phyloP scores from a whole-genome alignment of 2,329 filamentous ascomycete genomes.

The Apiospora pterosperma region DNA sequence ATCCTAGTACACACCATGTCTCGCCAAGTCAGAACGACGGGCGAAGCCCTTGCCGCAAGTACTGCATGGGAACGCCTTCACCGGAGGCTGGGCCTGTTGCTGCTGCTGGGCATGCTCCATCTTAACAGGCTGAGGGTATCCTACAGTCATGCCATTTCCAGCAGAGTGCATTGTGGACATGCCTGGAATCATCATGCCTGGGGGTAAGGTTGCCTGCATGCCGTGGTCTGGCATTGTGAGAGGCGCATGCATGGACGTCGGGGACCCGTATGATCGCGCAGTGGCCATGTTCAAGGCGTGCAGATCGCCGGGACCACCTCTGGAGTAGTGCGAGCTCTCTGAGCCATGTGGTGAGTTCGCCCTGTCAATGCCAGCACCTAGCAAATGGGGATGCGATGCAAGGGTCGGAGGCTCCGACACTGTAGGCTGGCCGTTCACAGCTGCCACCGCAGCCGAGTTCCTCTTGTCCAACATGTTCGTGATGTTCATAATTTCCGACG shows the following conservation, averaged over 20 bases:
- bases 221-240: slow-evolving; percentile 42
- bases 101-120: slow-evolving; percentile 32
- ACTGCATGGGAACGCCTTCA: slow-evolving; percentile 80
- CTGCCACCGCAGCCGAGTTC: slow-evolving; percentile 23
- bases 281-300: slow-evolving; percentile 36
- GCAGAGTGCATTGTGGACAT: slow-evolving; percentile 28
- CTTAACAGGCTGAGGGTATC: slow-evolving; percentile 35
- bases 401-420: slow-evolving; percentile 16
- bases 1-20: slow-evolving; percentile 70
- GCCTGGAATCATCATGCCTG: slow-evolving; percentile 39
- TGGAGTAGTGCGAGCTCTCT: slow-evolving; percentile 55
- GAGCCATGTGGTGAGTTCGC: slow-evolving; percentile 58
- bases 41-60: slow-evolving; percentile 92
- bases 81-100: slow-evolving; percentile 22
- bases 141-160: slow-evolving; percentile 30
- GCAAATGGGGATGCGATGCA: slow-evolving; percentile 23
- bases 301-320: slow-evolving; percentile 19
- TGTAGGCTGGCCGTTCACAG: slow-evolving; percentile 14
- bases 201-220: slow-evolving; percentile 27
- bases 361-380: slow-evolving; percentile 42
- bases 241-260: slow-evolving; percentile 47
- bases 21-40: slow-evolving; percentile 85
- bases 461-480: slow-evolving; percentile 28
- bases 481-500: slow-evolving; percentile 30
- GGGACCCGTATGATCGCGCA: slow-evolving; percentile 48